Base-by-base conservation (phyloP, 768 basidiomycete species). In the Leccinum olivaceopallidum region DNA sequence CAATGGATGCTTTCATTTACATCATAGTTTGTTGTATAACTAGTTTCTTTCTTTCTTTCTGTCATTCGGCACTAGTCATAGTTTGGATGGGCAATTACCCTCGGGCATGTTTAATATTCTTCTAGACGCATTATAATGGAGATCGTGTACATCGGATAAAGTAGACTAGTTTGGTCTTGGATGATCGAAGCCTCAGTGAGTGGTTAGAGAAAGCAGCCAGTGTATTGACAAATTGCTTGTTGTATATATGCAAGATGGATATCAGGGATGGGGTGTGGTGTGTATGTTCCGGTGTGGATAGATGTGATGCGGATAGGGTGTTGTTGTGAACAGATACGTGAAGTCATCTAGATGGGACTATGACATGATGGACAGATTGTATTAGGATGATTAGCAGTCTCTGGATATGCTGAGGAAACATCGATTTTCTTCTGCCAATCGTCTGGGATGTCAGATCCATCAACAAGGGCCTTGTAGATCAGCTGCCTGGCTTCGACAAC, bases 401-500 rank as follows among this genome's bases (percentile, higher is more conserved):
- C 65, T 44, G 69, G 69, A 51, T 69, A 63, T 12, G 71, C 67
- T 22, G 63, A 62, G n/a, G 62, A 63, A 4, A 68, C 28, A 13
- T 65, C 60, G 1, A 80, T 61, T 9, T 30, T 53, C 0, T 69
- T 65, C 56, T 79, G 66, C 85, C 85, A 85, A 18, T 77, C 69
- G 2, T 77, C 76, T 4, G 79, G 75, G 10, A 80, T 60, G 53
- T 30, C 10, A 5, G 57, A 65, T 42, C 57, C 63, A 0, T 65
- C 70, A 8, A 57, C 63, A n/a, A 84, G 63, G 2, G 70, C 67
- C 1, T 57, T 65, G 62, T 80, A 80, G 22, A 86, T 80, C n/a
- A 84, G 60, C 34, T 74, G 69, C 50, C 86, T 74, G 1, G 86
- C 84, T 0, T 71, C 65, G 7, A 77, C 69, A 4, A 87, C 85